phyloP scores from a whole-genome alignment of 345 rosid genomes.

The Dipteronia dyeriana region DNA sequence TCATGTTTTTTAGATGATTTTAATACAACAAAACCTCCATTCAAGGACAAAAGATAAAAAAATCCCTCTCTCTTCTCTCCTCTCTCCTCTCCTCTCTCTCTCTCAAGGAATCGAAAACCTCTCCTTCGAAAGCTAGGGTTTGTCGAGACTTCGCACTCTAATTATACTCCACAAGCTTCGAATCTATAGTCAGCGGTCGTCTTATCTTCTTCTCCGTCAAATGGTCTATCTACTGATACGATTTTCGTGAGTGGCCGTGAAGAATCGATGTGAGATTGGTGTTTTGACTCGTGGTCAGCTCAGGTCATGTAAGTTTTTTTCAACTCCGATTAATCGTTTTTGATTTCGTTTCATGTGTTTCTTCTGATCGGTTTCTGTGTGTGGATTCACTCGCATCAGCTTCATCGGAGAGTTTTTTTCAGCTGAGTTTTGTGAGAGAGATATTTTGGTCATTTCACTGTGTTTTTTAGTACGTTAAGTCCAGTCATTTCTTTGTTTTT shows the following conservation, averaged over 20 bases:
- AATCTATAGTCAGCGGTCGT: conserved; percentile 31
- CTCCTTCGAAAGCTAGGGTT: conserved; percentile 54
- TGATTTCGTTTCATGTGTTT: conserved; percentile 11
- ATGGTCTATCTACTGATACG: conserved; percentile 36
- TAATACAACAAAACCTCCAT: conserved; percentile 44
- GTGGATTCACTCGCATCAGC: conserved; percentile 17
- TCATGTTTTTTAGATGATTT: conserved; percentile 39
- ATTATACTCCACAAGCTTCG: conserved; percentile 35
- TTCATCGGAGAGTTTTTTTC: conserved; percentile 23
- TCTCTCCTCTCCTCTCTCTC: conserved; percentile 23
- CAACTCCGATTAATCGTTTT: conserved; percentile 20
- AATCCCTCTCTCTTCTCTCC: conserved; percentile 21
- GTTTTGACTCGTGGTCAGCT: conserved; percentile 17
- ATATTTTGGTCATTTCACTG: conserved; percentile 55
- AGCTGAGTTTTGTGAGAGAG: conserved; percentile 29
- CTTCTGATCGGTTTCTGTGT: conserved; percentile 14
- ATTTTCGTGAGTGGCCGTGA: conserved; percentile 44
- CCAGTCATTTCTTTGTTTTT: conserved; percentile 27
- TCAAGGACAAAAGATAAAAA: conserved; percentile 47
- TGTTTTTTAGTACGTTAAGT: conserved; percentile 45
- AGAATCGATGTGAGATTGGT: conserved; percentile 34
- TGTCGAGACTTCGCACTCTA: conserved; percentile 54
- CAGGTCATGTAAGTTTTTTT: conserved; percentile 26
- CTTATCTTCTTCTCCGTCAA: conserved; percentile 25
- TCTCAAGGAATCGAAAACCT: conserved; percentile 48